These are phyloP conservation scores for Truncatella angustata DNA, from an alignment of 2,329 filamentous ascomycete genomes.

Conservation along the genomic window DNA sequence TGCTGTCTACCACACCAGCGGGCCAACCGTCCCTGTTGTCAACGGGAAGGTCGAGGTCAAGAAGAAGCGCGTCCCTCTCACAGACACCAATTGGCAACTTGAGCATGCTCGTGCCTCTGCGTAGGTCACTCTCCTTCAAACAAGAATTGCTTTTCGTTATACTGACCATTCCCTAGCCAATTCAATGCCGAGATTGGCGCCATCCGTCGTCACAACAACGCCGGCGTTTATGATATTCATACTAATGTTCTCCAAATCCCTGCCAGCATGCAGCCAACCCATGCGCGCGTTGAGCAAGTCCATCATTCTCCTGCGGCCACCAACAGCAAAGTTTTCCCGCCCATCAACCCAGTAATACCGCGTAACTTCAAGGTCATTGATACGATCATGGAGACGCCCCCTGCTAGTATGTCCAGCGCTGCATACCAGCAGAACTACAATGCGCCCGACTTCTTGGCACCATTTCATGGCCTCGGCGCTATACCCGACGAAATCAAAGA, in stretches of 20 bases:
- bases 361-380: slow-evolving; percentile 59
- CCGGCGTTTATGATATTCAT: slow-evolving; percentile 88
- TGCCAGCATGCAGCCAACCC: slow-evolving; percentile 83
- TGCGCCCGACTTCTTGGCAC: slow-evolving; percentile 44
- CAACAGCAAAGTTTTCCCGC: slow-evolving; percentile 40
- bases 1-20: slow-evolving; percentile 85
- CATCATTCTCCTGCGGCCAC: slow-evolving; percentile 21
- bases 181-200: slow-evolving; percentile 78
- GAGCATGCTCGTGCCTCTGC: slow-evolving; percentile 91
- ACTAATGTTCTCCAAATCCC: slow-evolving; percentile 92
- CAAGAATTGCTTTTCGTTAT: too few relatives aligned
- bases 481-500: slow-evolving; percentile 65
- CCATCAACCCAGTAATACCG: slow-evolving; percentile 46
- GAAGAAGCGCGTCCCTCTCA: slow-evolving; percentile 83
- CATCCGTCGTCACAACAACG: slow-evolving; percentile 65
- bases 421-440: slow-evolving; percentile 41
- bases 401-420: slow-evolving; percentile 42
- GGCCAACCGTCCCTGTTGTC: slow-evolving; percentile 71
- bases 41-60: slow-evolving; percentile 78
- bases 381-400: slow-evolving; percentile 50
- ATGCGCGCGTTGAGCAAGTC: slow-evolving; percentile 77
- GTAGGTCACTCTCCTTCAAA: slow-evolving; percentile 59
- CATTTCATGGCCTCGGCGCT: slow-evolving; percentile 61
- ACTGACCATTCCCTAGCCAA: slow-evolving; percentile 52
- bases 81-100: slow-evolving; percentile 93